Conservation (phyloP, 2,329 filamentous ascomycete species). For the Raffaelea albimanens region DNA sequence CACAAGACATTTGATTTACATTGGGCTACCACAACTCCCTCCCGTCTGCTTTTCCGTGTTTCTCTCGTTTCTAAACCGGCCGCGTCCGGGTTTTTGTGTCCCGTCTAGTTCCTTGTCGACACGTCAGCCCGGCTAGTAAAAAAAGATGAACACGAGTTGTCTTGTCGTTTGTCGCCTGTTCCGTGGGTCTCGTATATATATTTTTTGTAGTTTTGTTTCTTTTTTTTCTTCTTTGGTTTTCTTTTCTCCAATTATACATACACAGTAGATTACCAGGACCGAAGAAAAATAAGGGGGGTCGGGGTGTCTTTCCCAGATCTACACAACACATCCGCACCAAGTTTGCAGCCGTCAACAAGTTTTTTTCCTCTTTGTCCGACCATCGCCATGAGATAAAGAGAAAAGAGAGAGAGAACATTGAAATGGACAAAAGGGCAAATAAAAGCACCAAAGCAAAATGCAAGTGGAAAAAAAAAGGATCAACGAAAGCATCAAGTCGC, state of each 20-base stretch:
- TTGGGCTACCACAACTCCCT: conserved; percentile 5
- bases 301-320: background rate
- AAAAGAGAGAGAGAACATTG: background rate
- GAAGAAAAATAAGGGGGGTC: conserved; percentile 1
- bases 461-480: background rate
- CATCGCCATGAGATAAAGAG: no score
- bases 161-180: no score
- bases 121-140: no score
- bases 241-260: conserved; percentile 7
- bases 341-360: background rate
- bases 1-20: conserved; percentile 8
- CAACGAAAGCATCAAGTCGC: background rate
- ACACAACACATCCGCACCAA: background rate
- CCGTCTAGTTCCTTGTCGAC: no score
- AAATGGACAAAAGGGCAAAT: no score
- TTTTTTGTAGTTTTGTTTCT: background rate
- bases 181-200: conserved; percentile 1
- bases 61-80: no score
- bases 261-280: conserved; percentile 6
- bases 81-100: no score
- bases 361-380: no score
- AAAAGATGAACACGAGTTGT: no score
- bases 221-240: conserved; percentile 4
- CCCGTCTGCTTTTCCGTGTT: background rate
- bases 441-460: background rate